These are phyloP conservation scores for Nicotiana undulata DNA, from an alignment of 257 asterid genomes.

Conservation along the genomic window DNA sequence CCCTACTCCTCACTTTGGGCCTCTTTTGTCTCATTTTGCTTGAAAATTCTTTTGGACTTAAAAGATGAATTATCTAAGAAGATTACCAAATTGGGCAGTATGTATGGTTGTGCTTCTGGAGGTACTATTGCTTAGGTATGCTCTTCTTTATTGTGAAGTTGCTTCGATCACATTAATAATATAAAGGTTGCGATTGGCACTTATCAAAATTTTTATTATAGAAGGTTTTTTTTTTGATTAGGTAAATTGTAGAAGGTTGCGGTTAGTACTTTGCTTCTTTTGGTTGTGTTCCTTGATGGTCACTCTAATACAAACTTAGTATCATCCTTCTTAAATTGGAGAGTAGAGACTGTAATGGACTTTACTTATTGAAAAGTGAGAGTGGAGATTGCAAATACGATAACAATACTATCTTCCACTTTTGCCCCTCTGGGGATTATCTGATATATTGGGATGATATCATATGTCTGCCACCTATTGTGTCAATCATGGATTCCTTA, in stretches of 20 bases:
- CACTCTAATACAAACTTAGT: background rate
- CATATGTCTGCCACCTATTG: background rate
- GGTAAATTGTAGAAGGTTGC: background rate
- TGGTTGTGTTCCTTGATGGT: background rate
- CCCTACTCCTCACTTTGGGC: background rate
- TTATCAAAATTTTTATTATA: too few species aligned
- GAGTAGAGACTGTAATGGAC: background rate
- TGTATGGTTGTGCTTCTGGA: background rate
- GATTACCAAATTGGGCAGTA: background rate
- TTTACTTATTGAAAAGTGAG: background rate
- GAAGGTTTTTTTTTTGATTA: too few species aligned
- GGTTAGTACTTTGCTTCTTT: background rate
- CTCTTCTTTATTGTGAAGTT: background rate
- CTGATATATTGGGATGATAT: background rate
- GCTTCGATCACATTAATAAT: background rate
- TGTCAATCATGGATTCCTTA: conserved; percentile 4
- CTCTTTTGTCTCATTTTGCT: background rate
- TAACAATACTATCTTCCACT: background rate
- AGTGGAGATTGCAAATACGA: background rate
- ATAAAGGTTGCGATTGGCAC: background rate
- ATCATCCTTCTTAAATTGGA: background rate
- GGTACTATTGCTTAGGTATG: background rate
- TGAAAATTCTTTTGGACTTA: background rate
- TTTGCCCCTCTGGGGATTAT: background rate
- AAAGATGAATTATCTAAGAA: background rate